Base-by-base conservation (phyloP, 2,329 filamentous ascomycete genomes). In the Claviceps citrina region DNA sequence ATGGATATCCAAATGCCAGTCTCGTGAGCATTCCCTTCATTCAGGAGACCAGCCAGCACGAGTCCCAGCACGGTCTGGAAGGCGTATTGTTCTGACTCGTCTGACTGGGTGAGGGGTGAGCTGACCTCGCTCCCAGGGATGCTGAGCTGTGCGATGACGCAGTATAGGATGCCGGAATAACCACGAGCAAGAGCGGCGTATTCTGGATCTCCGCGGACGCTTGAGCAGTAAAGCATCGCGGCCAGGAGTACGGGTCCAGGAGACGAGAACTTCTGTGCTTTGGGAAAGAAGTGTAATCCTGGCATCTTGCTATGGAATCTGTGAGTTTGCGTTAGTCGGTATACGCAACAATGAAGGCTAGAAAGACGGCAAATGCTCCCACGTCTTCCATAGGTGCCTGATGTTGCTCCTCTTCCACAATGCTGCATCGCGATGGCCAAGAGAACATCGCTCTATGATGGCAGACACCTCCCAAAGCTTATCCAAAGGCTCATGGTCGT, bases 261-360 rank as follows among this genome's bases (percentile, higher is more conserved):
- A 0, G 56, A 54, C 0, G 62, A 65, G 24, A 65, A 66, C 0
- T 52, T 61, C 45, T 62, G 59, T 25, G 60, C 64, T 16, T 54
- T 57, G 0, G 64, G 62, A 9, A 66, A 53, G 37, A 66, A 67
- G 43, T 66, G 64, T 3, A 67, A 46, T 1, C 61, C 61, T 0
- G 61, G 62, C 56, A 65, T 64, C 26, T 56, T 61, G 25, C 63
- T 59, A 41, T 67, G 59, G 37, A 66, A 66, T 4, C 60, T 65
- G 33, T 22, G 6, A 38, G 24, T 18, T 27, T 10, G 10, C 8
- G 9, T 22, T 18, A 3, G 28, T 38, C 5, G 42, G 38, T 8
- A 16, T 33, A 4, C 7, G 12, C 10, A 13, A 18, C 8, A 10
- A 6, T 7, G 5, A 30, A 20, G 5, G 2, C 9, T 6, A 12